Evolutionary conservation across 176 grass and related monocot species (phyloP).

Genomic region (Avena eriantha): DNA sequence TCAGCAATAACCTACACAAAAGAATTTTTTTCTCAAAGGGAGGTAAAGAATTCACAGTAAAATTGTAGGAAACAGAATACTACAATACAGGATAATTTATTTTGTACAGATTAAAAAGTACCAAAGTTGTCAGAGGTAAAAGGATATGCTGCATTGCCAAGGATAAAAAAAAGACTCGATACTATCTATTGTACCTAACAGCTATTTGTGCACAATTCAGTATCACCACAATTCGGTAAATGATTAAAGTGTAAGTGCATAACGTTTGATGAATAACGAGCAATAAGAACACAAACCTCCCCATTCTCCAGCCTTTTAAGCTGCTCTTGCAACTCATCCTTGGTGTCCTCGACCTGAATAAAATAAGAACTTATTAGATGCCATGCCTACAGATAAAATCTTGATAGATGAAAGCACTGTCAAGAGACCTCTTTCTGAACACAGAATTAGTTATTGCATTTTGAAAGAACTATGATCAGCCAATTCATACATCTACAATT

Average conservation of each 20-base stretch:
- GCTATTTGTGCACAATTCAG: neutral
- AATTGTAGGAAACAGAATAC: neutral
- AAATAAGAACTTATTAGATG: neutral
- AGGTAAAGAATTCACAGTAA: neutral
- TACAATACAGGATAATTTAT: neutral
- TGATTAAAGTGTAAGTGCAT: neutral
- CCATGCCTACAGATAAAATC: neutral
- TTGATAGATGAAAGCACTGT: neutral
- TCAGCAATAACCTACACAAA: slow-evolving; percentile 62
- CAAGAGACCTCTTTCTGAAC: neutral
- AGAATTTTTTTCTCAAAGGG: slow-evolving; percentile 12
- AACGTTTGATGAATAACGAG: neutral
- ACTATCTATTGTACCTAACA: neutral
- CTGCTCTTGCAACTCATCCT: slow-evolving; percentile 73
- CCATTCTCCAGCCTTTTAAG: slow-evolving; percentile 68
- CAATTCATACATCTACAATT: neutral
- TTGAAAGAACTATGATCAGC: neutral
- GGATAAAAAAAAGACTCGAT: neutral
- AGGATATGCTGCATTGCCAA: neutral
- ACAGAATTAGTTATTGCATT: neutral
- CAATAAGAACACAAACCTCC: slow-evolving; percentile 56
- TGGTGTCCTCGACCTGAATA: slow-evolving; percentile 65
- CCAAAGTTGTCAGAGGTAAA: neutral
- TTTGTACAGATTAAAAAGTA: neutral
- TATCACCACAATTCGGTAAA: neutral